phyloP scores from a whole-genome alignment of 2,329 filamentous ascomycete species.

The Exophiala dermatitidis region DNA sequence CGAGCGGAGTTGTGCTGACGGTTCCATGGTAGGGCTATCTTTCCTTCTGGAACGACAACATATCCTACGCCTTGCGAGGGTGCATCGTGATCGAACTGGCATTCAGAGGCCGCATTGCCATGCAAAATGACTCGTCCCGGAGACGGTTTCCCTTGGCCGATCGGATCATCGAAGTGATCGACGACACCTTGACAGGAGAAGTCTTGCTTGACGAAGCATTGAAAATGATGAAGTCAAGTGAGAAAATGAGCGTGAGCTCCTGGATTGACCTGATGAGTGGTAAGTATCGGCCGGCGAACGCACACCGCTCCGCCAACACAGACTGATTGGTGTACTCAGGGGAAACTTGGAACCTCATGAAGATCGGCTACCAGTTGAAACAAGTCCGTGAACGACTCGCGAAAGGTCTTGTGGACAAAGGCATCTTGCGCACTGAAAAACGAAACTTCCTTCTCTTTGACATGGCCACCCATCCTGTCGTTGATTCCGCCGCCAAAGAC shows the following conservation, averaged over 20 bases:
- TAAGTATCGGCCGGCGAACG: constrained; percentile 40
- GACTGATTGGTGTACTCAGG: constrained; percentile 46
- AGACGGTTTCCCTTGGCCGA: constrained; percentile 89
- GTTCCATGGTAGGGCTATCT: constrained; percentile 67
- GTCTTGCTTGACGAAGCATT: constrained; percentile 94
- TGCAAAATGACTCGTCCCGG: constrained; percentile 92
- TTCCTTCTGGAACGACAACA: constrained; percentile 99
- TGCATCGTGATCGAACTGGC: constrained; percentile 98
- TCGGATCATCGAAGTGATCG: constrained; percentile 90
- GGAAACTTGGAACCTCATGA: constrained; percentile 99
- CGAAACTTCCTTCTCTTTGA: constrained; percentile 99
- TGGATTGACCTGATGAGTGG: constrained; percentile 99
- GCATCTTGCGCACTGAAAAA: constrained; percentile 96
- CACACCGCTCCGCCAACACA: neutral
- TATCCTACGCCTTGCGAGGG: constrained; percentile 92
- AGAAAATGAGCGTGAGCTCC: constrained; percentile 98
- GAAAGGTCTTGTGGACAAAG: constrained; percentile 97
- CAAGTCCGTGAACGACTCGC: constrained; percentile 95
- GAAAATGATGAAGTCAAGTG: constrained; percentile 99
- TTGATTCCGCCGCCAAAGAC: constrained; percentile 93
- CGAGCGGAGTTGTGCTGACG: neutral
- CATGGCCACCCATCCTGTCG: constrained; percentile 98
- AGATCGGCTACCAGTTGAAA: constrained; percentile 99
- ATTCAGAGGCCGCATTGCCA: constrained; percentile 90
- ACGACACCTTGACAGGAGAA: constrained; percentile 93